Evolutionary conservation across 768 basidiomycete species (phyloP), one percentile per base, ranked within the genome.

Genomic region (Tylopilus cervinicoccineus): DNA sequence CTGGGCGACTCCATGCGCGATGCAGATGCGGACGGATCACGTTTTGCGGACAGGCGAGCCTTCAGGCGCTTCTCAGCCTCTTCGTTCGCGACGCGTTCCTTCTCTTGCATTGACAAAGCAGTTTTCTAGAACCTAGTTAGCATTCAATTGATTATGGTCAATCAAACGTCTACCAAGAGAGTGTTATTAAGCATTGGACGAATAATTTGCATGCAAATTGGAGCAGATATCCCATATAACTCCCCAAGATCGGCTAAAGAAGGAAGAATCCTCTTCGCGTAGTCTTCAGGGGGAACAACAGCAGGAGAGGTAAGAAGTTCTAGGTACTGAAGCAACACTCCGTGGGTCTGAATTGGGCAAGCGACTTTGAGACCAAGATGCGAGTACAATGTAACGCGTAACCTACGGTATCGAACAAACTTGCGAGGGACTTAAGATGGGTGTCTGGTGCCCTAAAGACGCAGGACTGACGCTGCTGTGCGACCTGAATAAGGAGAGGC

Each of bases 181-280:
- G 75, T 69, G 9, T 71, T 70, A 53, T 88, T 81, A 37, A 89
- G 72, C 45, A 87, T 83, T 13, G 95, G 93, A 14, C 96, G 81
- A 32, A 91, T 78, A 48, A 98, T 86, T 62, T 94, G 92, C 89
- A 98, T 96, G 45, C 93, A 91, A 47, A 96, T 84, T 12, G 88
- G 80, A 31, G 88, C 81, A 50, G 84, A 81, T 38, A 99, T 81
- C 7, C 86, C 88, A 66, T 87, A 98, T 32, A 76, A 74, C 43
- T 78, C 73, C 44, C 83, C 83, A 9, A 98, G 76, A 24, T 89
- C 86, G 2, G 71, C 69, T 10, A 96, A 71, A 16, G 88, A 70
- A 5, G 95, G 94, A 6, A 94, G 69, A 20, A 91, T 72, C 57
- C 78, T 81, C 36, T 76, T 76, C 16, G 84, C 80, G 59, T 93